Percentiles rank a stretch among this genome's conserved stretches.
Conservation (phyloP, 106 monocot species). For the Acanthochlamys bracteata region DNA sequence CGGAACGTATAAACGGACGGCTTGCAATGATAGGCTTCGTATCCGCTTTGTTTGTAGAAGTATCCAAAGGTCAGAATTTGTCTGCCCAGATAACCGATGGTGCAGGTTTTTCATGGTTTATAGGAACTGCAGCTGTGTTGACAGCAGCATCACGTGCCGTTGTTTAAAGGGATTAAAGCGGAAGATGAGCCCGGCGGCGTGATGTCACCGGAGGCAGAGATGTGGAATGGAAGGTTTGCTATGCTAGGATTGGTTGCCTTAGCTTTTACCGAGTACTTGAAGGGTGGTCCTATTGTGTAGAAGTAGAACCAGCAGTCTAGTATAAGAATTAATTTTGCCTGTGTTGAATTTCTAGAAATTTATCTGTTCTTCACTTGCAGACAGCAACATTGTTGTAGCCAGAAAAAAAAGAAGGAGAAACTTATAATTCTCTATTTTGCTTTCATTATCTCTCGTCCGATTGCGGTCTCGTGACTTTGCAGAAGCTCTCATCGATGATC, state of each 20-base stretch:
- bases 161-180: conserved; percentile 43
- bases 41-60: conserved; percentile 47
- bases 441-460: too few relatives aligned
- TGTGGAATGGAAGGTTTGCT: conserved; percentile 77
- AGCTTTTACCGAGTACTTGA: conserved; percentile 63
- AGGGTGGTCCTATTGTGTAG: conserved; percentile 57
- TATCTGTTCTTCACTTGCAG: too few relatives aligned
- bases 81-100: conserved; percentile 38
- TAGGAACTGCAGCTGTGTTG: conserved; percentile 21
- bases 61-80: conserved; percentile 32
- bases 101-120: conserved; percentile 37
- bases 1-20: conserved; percentile 70
- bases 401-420: too few relatives aligned
- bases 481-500: too few relatives aligned
- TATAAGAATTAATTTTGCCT: too few relatives aligned
- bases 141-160: conserved; percentile 57
- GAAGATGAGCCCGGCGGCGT: conserved; percentile 27
- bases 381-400: too few relatives aligned
- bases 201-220: conserved; percentile 58
- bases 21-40: conserved; percentile 75
- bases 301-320: too few relatives aligned
- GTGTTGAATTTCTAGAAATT: too few relatives aligned
- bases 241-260: conserved; percentile 67
- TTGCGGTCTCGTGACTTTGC: too few relatives aligned
- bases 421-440: too few relatives aligned